phyloP scores from a whole-genome alignment of 2,329 filamentous ascomycete species.

The Macrophomina pseudophaseolina region DNA sequence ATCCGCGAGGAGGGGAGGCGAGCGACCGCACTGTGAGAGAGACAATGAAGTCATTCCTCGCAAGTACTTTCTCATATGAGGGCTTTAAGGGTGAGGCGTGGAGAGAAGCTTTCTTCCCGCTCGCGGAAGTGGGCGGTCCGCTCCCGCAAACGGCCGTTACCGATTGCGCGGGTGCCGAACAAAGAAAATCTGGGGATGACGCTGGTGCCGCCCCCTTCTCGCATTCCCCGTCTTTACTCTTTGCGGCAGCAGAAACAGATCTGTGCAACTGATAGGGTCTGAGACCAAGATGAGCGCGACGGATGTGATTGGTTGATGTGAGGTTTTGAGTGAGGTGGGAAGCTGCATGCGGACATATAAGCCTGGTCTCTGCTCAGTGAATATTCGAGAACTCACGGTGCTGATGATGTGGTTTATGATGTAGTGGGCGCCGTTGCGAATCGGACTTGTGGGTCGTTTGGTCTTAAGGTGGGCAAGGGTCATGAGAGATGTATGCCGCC shows the following conservation, averaged over 20 bases:
- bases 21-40: neutral
- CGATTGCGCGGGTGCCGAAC: neutral
- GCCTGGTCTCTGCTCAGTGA: neutral
- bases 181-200: slow-evolving; percentile 9
- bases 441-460: neutral
- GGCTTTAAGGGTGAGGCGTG: neutral
- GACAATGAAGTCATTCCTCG: slow-evolving; percentile 9
- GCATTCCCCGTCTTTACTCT: neutral
- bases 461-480: slow-evolving; percentile 11
- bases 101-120: neutral
- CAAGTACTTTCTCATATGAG: neutral
- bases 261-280: neutral
- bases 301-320: neutral
- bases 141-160: slow-evolving; percentile 9
- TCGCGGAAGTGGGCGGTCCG: neutral
- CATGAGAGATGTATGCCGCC: neutral
- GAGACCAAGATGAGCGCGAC: neutral
- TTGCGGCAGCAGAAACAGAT: neutral
- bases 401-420: slow-evolving; percentile 12
- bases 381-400: neutral
- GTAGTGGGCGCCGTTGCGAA: neutral
- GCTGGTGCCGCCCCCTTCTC: neutral
- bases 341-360: neutral
- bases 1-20: neutral
- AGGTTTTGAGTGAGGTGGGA: neutral